Evolutionary conservation across 2,329 filamentous ascomycete species (phyloP), one percentile per base, ranked within the genome.

Genomic region (Fusarium secorum): DNA sequence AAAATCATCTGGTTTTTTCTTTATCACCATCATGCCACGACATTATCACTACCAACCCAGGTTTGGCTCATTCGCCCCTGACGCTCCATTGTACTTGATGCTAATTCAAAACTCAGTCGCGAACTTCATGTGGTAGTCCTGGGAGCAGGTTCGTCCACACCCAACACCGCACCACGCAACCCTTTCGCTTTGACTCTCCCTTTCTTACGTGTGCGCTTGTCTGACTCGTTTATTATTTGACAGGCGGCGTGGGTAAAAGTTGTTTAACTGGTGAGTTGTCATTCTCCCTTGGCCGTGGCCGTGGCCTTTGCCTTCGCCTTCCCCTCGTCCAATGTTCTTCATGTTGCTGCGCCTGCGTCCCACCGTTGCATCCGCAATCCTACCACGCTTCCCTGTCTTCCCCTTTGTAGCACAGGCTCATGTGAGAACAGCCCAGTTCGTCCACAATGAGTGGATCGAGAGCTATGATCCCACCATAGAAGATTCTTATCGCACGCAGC

Each of bases 381-480:
- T 55, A 62, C 33, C 30, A 60, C 66, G 39, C 48, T 60, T 67
- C 66, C 69, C 68, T 67, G 60, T 64, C 46, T 61, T 51, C 59
- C 57, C 44, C 42, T 66, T 61, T 71, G 61, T 41, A 49, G 41
- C 65, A 56, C 48, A 64, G 57, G 55, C 73, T 75, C 22, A 76
- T 74, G 54, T 48, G 66, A 56, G 55, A 70, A 68, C 69, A 94
- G 94, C 94, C 77, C 94, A 97, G 85, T 97, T 97, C 77, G 94
- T 97, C 56, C 93, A 96, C 81, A 95, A 96, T 83, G 92, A 97
- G 76, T 97, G 94, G 93, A 95, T 97, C 79, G 94, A 97, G 81
- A 93, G 90, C 80, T 93, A 93, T 81, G 91, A 93, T 79, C 91
- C 91, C 20, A 93, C 91, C 22, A 93, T 93, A 74, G 91, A 93